Conservation (phyloP, 495 filamentous ascomycete genomes). For the Choiromyces venosus region DNA sequence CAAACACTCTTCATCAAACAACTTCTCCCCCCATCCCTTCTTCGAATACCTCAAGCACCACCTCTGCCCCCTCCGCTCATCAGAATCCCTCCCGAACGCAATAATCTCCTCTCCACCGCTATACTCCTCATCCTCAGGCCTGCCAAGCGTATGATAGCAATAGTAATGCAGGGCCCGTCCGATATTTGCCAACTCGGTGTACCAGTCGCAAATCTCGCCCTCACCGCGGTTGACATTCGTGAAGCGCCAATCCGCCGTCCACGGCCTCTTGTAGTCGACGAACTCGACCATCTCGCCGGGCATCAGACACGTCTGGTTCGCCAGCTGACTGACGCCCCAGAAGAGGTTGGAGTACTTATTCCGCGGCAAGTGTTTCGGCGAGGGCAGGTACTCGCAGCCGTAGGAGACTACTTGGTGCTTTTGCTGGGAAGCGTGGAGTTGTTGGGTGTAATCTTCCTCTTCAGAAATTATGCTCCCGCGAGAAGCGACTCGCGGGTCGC, state of each 20-base stretch:
- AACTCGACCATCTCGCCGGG: slow-evolving; percentile 39
- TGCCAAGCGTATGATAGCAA: slow-evolving; percentile 32
- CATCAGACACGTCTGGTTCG: slow-evolving; percentile 34
- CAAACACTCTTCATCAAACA: slow-evolving; percentile 37
- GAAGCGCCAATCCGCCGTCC: slow-evolving; percentile 41
- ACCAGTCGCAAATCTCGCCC: slow-evolving; percentile 33
- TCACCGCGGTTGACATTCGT: slow-evolving; percentile 36
- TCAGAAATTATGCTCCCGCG: slow-evolving; percentile 20
- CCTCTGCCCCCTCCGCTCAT: slow-evolving; percentile 2
- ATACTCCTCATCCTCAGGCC: slow-evolving; percentile 16
- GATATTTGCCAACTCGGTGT: slow-evolving; percentile 36
- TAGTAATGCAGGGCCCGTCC: slow-evolving; percentile 40
- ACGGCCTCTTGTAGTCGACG: slow-evolving; percentile 22
- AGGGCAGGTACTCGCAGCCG: slow-evolving; percentile 26
- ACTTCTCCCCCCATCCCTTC: slow-evolving; percentile 32
- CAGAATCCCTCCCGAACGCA: slow-evolving; percentile 24
- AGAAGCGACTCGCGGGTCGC: slow-evolving; percentile 19
- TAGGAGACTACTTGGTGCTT: slow-evolving; percentile 30
- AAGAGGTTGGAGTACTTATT: slow-evolving; percentile 34
- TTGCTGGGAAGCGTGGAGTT: slow-evolving; percentile 14
- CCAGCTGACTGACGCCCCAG: slow-evolving; percentile 31
- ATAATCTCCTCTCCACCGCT: slow-evolving; percentile 30
- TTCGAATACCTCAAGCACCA: slow-evolving; percentile 42
- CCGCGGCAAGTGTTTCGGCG: slow-evolving; percentile 8
- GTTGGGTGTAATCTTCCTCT: slow-evolving; percentile 12